Conservation (phyloP, 2,329 filamentous ascomycete genomes). For the Teratosphaeria viscida region DNA sequence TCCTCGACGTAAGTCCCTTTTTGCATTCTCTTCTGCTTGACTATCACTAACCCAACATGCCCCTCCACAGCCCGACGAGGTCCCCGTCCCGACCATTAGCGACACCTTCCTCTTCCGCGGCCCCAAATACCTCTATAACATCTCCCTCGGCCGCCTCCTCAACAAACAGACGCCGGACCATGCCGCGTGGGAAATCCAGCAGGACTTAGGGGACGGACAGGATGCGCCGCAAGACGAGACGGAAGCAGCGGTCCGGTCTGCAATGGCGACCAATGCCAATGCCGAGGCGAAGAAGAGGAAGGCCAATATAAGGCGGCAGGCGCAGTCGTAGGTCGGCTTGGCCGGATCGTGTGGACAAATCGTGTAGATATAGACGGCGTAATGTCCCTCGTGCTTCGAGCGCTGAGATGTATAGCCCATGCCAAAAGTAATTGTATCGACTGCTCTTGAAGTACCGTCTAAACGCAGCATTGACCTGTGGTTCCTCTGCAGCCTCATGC, state of each 20-base stretch:
- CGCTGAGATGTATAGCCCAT: neutral
- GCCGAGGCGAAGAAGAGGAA: slow-evolving; percentile 34
- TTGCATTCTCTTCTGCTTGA: neutral
- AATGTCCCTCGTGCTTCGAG: neutral
- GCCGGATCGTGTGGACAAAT: neutral
- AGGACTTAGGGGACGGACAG: slow-evolving; percentile 19
- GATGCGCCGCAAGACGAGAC: slow-evolving; percentile 28
- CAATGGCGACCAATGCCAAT: slow-evolving; percentile 35
- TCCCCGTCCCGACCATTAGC: slow-evolving; percentile 62
- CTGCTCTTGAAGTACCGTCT: neutral
- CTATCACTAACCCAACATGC: slow-evolving; percentile 1
- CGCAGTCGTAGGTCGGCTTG: neutral
- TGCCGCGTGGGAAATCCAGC: slow-evolving; percentile 17
- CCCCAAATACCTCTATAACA: slow-evolving; percentile 60
- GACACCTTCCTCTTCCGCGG: slow-evolving; percentile 77
- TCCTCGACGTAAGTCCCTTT: slow-evolving; percentile 65
- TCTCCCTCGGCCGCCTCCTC: slow-evolving; percentile 34
- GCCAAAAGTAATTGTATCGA: neutral
- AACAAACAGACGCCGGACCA: slow-evolving; percentile 27
- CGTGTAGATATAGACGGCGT: neutral
- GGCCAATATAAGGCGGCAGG: slow-evolving; percentile 16
- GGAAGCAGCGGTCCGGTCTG: slow-evolving; percentile 28
- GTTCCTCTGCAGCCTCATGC: neutral
- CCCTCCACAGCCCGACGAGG: slow-evolving; percentile 57
- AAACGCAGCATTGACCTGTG: neutral